phyloP scores from a whole-genome alignment of 2,329 filamentous ascomycete species.

The Capronia americana region DNA sequence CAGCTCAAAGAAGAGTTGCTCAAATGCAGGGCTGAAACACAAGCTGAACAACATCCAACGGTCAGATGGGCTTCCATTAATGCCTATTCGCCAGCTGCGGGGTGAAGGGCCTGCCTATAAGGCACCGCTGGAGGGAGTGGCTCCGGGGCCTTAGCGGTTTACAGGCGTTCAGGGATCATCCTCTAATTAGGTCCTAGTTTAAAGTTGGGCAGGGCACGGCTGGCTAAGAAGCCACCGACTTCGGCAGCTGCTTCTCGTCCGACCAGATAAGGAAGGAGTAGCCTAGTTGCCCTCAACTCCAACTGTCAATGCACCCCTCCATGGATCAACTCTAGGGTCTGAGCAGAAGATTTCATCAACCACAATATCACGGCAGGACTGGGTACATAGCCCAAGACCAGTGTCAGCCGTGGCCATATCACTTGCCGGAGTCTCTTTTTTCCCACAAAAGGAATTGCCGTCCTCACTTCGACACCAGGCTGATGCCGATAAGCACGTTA shows the following conservation, averaged over 20 bases:
- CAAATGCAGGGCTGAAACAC: slow-evolving; percentile 15
- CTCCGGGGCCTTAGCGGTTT: neutral
- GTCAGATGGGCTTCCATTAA: neutral
- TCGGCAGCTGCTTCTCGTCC: neutral
- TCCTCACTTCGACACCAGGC: neutral
- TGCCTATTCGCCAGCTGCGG: slow-evolving; percentile 15
- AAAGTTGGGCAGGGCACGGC: neutral
- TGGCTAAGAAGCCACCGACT: neutral
- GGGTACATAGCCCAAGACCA: too few species aligned
- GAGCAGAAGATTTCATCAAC: neutral
- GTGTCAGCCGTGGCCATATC: neutral
- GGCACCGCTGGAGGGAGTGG: neutral
- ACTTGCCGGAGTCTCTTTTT: neutral
- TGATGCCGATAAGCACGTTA: neutral
- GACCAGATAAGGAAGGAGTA: neutral
- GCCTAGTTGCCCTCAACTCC: neutral
- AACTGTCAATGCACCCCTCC: neutral
- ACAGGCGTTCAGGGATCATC: slow-evolving; percentile 11
- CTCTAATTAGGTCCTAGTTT: neutral
- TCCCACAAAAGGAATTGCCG: neutral
- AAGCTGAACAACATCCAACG: slow-evolving; percentile 11
- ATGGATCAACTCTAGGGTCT: neutral
- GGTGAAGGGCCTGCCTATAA: neutral
- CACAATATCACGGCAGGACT: neutral
- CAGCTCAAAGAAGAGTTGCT: slow-evolving; percentile 18